A percentile compares a stretch with the other conserved stretches of the same genome.
phyloP scores from a whole-genome alignment of 2,329 filamentous ascomycete species.

The Ophiostoma quercus region DNA sequence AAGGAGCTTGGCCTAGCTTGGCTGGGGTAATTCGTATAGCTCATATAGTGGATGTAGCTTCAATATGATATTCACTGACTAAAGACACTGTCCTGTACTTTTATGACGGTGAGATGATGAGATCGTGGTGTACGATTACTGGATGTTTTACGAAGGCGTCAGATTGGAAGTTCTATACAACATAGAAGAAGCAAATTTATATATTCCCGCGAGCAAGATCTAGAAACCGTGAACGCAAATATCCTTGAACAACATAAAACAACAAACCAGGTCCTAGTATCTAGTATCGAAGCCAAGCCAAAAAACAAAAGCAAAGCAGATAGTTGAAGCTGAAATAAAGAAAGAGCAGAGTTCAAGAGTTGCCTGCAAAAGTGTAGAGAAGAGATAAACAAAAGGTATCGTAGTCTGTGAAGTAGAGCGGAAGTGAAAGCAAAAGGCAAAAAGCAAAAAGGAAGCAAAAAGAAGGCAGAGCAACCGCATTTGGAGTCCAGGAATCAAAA shows the following conservation, averaged over 20 bases:
- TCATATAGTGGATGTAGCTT: neutral
- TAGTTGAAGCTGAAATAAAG: neutral
- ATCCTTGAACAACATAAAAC: neutral
- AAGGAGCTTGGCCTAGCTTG: neutral
- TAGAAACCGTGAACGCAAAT: neutral
- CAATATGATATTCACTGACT: neutral
- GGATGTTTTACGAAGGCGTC: neutral
- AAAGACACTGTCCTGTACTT: neutral
- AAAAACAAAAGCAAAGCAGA: neutral
- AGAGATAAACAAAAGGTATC: slow-evolving; percentile 18
- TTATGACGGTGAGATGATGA: neutral
- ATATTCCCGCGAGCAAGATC: no score
- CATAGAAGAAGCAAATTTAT: neutral
- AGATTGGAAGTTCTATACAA: no score
- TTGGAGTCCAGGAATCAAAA: neutral
- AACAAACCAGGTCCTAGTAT: neutral
- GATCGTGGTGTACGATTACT: neutral
- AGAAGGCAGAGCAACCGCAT: neutral
- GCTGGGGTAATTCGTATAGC: neutral
- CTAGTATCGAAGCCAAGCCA: neutral
- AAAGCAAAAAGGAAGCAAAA: neutral
- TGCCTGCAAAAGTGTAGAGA: neutral
- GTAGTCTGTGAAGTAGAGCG: neutral
- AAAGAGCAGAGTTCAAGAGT: neutral
- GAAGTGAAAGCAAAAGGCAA: neutral